phyloP scores from a whole-genome alignment of 108 stramenopile genomes.

The Chaetoceros muelleri region DNA sequence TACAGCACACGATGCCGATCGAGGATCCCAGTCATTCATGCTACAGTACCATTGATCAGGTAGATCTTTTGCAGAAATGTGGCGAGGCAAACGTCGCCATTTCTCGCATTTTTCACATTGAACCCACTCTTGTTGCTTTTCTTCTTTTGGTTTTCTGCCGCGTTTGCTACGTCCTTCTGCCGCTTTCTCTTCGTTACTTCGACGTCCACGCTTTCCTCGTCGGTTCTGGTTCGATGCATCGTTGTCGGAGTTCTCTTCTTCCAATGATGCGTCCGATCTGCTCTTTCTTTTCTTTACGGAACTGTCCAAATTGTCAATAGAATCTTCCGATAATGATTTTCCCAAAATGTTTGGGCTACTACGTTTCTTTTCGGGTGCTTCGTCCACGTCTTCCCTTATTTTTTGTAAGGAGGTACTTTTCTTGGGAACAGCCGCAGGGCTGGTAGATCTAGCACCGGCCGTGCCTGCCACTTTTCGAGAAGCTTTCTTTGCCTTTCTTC shows the following conservation, averaged over 20 bases:
- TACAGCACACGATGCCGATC: constrained; percentile 56
- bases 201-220: background rate
- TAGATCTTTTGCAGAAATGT: constrained; percentile 52
- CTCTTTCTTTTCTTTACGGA: constrained; percentile 5
- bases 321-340: background rate
- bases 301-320: background rate
- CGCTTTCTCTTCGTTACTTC: background rate
- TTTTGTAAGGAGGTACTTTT: background rate
- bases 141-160: constrained; percentile 6
- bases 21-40: constrained; percentile 79
- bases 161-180: background rate
- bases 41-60: constrained; percentile 70
- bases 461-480: constrained; percentile 22
- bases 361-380: background rate
- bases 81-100: constrained; percentile 63
- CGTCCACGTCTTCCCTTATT: constrained; percentile 12
- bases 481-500: constrained; percentile 35
- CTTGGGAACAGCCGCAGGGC: background rate
- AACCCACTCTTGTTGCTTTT: constrained; percentile 60
- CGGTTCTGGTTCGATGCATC: background rate
- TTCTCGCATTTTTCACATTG: constrained; percentile 83
- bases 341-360: background rate
- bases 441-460: background rate
- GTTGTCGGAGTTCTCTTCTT: background rate
- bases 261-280: background rate